These are phyloP conservation scores for Mucor mucedo DNA, from an alignment of 371 early-diverging fungal species.

Conservation along the genomic window DNA sequence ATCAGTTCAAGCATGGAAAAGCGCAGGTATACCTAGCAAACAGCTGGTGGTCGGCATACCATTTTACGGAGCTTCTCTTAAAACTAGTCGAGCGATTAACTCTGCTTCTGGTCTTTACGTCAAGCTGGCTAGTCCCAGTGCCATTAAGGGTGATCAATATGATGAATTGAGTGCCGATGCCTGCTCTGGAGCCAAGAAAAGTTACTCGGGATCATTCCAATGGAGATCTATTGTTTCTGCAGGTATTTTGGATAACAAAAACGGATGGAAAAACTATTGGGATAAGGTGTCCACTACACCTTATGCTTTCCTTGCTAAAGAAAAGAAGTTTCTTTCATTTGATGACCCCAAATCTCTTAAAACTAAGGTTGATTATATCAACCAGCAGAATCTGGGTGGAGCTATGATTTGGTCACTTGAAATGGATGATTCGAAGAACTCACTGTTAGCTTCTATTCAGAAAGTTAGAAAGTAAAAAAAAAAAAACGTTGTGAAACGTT, in stretches of 20 bases:
- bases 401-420: slow-evolving; percentile 66
- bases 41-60: slow-evolving; percentile 65
- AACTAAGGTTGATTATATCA: slow-evolving; percentile 58
- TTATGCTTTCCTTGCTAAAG: slow-evolving; percentile 56
- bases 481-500: neutral
- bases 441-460: slow-evolving; percentile 42
- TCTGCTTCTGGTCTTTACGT: slow-evolving; percentile 21
- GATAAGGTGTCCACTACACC: slow-evolving; percentile 64
- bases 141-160: slow-evolving; percentile 26
- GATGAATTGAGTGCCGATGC: slow-evolving; percentile 17
- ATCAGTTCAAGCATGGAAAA: slow-evolving; percentile 57
- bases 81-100: slow-evolving; percentile 15
- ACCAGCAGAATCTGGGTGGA: slow-evolving; percentile 53
- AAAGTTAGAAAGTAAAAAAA: slow-evolving; percentile 28
- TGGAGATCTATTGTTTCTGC: slow-evolving; percentile 65
- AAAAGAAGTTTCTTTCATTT: slow-evolving; percentile 59
- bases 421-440: slow-evolving; percentile 45
- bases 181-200: slow-evolving; percentile 20
- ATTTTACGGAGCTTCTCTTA: slow-evolving; percentile 62
- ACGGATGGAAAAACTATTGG: slow-evolving; percentile 65
- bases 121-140: slow-evolving; percentile 25
- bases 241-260: slow-evolving; percentile 52
- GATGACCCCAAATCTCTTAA: slow-evolving; percentile 59
- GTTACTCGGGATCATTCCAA: slow-evolving; percentile 66
- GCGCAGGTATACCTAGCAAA: slow-evolving; percentile 61